Conservation (phyloP, 805 yeast genomes). For the Suhomyces emberorum region DNA sequence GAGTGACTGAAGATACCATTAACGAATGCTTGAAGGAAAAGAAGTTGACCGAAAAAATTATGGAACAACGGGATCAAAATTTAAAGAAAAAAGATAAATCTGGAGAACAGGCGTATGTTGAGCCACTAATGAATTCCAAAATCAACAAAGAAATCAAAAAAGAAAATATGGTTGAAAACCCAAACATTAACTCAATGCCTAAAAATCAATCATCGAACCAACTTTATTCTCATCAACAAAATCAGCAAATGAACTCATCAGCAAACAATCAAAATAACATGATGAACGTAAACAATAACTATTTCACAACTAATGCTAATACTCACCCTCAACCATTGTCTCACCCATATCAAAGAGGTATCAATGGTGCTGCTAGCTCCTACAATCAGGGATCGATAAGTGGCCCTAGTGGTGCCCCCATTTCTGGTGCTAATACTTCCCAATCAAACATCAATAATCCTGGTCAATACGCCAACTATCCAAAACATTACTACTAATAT, state of each 20-base stretch:
- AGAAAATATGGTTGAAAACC: conserved; percentile 1
- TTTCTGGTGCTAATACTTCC: background rate
- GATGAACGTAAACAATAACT: background rate
- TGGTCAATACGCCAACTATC: conserved; percentile 6
- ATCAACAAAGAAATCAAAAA: conserved; percentile 4
- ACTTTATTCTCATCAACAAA: conserved; percentile 4
- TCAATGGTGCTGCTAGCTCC: background rate
- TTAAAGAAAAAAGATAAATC: conserved; percentile 8
- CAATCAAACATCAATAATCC: background rate
- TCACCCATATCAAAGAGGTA: conserved; percentile 9
- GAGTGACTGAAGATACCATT: conserved; percentile 47
- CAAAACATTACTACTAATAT: conserved; percentile 11
- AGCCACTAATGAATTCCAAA: conserved; percentile 8
- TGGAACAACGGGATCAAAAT: conserved; percentile 17
- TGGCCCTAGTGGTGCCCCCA: conserved; percentile 1
- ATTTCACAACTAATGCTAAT: conserved; percentile 5
- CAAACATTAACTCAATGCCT: background rate
- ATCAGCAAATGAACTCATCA: conserved; percentile 4
- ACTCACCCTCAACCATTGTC: conserved; percentile 10
- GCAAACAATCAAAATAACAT: background rate
- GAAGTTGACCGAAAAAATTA: conserved; percentile 32
- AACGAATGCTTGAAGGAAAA: conserved; percentile 37
- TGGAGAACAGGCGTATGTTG: conserved; percentile 10
- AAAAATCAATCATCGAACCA: background rate
- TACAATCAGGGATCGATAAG: conserved; percentile 1